A percentile compares a stretch with the other conserved stretches of the same genome.
Conservation (phyloP, 176 grass and related monocot species). For the Avena eriantha region DNA sequence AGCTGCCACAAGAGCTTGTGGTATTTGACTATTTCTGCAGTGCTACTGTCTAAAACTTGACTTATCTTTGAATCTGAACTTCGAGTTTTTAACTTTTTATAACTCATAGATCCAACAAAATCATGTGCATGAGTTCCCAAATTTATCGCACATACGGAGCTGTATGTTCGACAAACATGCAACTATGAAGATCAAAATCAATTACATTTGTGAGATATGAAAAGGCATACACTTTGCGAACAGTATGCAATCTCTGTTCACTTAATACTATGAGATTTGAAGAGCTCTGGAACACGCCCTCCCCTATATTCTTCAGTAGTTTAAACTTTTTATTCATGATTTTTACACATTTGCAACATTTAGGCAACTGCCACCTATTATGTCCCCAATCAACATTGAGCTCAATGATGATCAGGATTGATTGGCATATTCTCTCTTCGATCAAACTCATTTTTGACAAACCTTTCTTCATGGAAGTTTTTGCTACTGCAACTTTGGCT, state of each 20-base stretch:
- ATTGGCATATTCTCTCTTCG: neutral
- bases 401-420: neutral
- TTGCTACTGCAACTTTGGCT: neutral
- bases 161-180: neutral
- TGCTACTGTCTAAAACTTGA: conserved; percentile 1
- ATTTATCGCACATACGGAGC: neutral
- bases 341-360: conserved; percentile 2
- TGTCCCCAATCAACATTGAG: neutral
- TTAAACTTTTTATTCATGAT: neutral
- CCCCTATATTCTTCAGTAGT: conserved; percentile 1
- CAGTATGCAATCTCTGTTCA: conserved; percentile 6
- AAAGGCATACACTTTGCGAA: neutral
- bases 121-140: conserved; percentile 22
- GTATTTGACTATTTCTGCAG: conserved; percentile 5
- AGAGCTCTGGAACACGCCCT: neutral
- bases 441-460: neutral
- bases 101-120: conserved; percentile 25
- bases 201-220: conserved; percentile 2
- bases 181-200: neutral
- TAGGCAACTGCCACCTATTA: neutral
- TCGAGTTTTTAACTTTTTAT: conserved; percentile 19
- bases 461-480: neutral
- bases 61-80: conserved; percentile 6
- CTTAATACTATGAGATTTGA: neutral
- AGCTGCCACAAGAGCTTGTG: neutral